These are phyloP conservation scores for Perkinsela sp. DNA, from an alignment of 208 protist genomes.

Conservation along the genomic window DNA sequence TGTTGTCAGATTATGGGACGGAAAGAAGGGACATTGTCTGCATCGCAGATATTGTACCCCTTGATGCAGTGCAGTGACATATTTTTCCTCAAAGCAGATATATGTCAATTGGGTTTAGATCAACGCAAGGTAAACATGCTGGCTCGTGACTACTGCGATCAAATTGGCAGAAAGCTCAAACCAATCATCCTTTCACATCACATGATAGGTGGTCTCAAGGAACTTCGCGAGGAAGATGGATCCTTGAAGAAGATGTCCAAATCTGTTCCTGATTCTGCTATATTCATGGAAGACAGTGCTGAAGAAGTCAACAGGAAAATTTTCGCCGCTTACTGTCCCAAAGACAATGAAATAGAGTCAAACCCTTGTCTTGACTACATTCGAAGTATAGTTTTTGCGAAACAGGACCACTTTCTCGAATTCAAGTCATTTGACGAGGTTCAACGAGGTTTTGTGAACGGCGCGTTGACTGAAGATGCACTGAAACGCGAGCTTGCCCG, in stretches of 20 bases:
- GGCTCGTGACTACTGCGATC: conserved; percentile 89
- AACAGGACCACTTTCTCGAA: conserved; percentile 12
- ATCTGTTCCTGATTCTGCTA: conserved; percentile 87
- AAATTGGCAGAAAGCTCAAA: conserved; percentile 55
- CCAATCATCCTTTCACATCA: conserved; percentile 92
- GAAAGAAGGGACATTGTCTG: conserved; percentile 73
- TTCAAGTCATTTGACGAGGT: conserved; percentile 39
- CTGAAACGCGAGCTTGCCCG: conserved; percentile 48
- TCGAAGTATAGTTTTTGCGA: conserved; percentile 58
- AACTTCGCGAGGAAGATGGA: conserved; percentile 30
- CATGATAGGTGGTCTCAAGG: conserved; percentile 82
- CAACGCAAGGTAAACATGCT: conserved; percentile 99
- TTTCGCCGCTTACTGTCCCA: conserved; percentile 70
- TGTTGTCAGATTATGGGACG: conserved; percentile 98
- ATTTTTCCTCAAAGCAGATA: conserved; percentile 92
- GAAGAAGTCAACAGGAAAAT: conserved; percentile 86
- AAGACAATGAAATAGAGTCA: conserved; percentile 6
- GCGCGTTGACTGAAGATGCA: conserved; percentile 19
- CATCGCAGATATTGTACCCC: conserved; percentile 93
- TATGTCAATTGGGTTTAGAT: conserved; percentile 97
- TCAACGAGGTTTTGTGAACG: conserved; percentile 36
- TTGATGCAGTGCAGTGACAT: conserved; percentile 97
- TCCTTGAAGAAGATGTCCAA: conserved; percentile 88
- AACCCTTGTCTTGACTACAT: conserved; percentile 86
- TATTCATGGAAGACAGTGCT: conserved; percentile 94